Conservation (phyloP, 306 rosid species). For the Corylus avellana region DNA sequence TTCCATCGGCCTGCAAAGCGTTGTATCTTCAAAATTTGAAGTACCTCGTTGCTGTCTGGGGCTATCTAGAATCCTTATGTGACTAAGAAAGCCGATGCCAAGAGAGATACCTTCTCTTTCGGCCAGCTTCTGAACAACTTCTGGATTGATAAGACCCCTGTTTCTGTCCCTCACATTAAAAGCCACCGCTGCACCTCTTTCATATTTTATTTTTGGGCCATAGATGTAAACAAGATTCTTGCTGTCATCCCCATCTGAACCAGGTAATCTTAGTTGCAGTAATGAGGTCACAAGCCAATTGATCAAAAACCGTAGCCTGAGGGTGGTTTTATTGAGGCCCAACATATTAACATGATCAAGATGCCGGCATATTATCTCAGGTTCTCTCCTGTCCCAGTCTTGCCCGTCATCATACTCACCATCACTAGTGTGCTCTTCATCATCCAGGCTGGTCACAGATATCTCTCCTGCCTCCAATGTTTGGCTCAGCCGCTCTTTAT, state of each 20-base stretch:
- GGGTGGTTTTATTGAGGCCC: conserved; percentile 92
- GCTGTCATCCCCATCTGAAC: conserved; percentile 48
- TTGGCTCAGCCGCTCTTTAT: conserved; percentile 49
- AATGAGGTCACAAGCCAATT: conserved; percentile 95
- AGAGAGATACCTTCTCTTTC: conserved; percentile 88
- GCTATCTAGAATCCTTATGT: conserved; percentile 65
- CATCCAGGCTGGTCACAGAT: conserved; percentile 68
- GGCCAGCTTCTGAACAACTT: conserved; percentile 88
- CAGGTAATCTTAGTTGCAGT: conserved; percentile 68
- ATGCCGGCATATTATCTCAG: conserved; percentile 72
- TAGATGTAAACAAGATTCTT: conserved; percentile 71
- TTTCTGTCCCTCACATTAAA: conserved; percentile 78
- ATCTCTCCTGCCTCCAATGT: conserved; percentile 59
- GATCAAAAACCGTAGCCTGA: conserved; percentile 77
- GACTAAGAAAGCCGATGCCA: conserved; percentile 86
- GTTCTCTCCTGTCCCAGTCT: conserved; percentile 66
- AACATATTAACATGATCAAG: conserved; percentile 77
- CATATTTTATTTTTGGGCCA: conserved; percentile 94
- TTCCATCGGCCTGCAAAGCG: conserved; percentile 81
- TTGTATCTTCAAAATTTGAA: conserved; percentile 57
- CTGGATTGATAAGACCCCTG: conserved; percentile 73
- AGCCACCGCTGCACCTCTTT: conserved; percentile 95
- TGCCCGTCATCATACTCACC: conserved; percentile 75
- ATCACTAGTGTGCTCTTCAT: conserved; percentile 71
- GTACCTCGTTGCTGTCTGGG: conserved; percentile 53